Evolutionary conservation across 768 basidiomycete genomes (phyloP), one percentile per base, ranked within the genome.

Genomic region (Leccinellum luteum): DNA sequence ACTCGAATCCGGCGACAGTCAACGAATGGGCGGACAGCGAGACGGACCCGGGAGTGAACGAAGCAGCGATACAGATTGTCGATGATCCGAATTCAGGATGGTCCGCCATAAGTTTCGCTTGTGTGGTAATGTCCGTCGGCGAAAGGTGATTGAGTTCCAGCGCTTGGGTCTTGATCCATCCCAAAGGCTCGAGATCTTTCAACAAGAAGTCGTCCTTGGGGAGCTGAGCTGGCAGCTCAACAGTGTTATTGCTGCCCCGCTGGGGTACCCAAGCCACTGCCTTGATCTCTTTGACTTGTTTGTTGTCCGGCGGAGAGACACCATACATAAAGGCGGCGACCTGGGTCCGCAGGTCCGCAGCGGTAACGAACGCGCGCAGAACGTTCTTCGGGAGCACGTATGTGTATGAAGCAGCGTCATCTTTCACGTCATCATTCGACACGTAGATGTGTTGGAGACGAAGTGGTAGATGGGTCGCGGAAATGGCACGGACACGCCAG

Each of bases 371-470:
- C 3, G 94, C 89, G 48, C 92, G 89, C 31, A 99, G 79, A 53
- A 98, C 82, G 73, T 99, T 99, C 82, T 99, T 99, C 28, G 97
- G 95, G 52, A 99, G 79, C 54, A 99, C 94, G 67, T 92, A 98
- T 38, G 97, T 99, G 73, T 83, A 94, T 8, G 92, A 92, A 23
- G 89, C 86, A 5, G 95, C 94, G 67, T 98, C 97, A 69, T 99
- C 97, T 74, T 96, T 96, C 68, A 99, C 95, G 68, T 99, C 96
- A 67, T 99, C 97, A 69, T 98, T 99, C 43, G 94, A 96, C 31
- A 99, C 97, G 72, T 97, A 98, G 74, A 98, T 97, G 71, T 99
- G 95, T 70, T 98, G 95, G 59, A 98, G 80, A 68, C 97, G 93
- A 59, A 99, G 86, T 4, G 96, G 86, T 48, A 99, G 82, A 73